A percentile compares a stretch with the other conserved stretches of the same genome.
Conservation (phyloP, 257 asterid genomes). For the Nicotiana undulata region DNA sequence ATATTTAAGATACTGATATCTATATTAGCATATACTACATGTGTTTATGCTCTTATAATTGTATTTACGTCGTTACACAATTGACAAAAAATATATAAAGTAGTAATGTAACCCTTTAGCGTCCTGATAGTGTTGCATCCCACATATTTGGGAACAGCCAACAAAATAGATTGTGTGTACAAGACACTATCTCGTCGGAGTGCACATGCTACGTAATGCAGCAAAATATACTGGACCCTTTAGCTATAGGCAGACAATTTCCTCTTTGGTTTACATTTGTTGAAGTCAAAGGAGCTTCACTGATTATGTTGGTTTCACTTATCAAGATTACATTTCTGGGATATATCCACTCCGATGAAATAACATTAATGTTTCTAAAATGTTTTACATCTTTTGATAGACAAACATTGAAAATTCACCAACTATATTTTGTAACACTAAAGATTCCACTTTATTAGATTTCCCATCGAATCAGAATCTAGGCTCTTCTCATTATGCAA, state of each 20-base stretch:
- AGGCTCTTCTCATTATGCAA: neutral
- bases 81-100: neutral
- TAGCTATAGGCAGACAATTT: neutral
- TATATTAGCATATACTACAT: neutral
- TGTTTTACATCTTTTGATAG: neutral
- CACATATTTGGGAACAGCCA: neutral
- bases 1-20: neutral
- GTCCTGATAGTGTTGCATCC: neutral
- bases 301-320: neutral
- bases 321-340: neutral
- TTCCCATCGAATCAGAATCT: neutral
- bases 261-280: neutral
- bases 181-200: neutral
- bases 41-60: neutral
- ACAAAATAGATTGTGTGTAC: neutral
- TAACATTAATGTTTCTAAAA: neutral
- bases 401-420: neutral
- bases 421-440: neutral
- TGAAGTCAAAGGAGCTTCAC: neutral
- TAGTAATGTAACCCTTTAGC: neutral
- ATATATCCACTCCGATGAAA: neutral
- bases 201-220: neutral
- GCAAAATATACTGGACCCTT: neutral
- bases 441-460: neutral
- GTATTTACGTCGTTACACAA: neutral